Base-by-base conservation (phyloP, 1,284 basidiomycete genomes). In the Boletus smithii region DNA sequence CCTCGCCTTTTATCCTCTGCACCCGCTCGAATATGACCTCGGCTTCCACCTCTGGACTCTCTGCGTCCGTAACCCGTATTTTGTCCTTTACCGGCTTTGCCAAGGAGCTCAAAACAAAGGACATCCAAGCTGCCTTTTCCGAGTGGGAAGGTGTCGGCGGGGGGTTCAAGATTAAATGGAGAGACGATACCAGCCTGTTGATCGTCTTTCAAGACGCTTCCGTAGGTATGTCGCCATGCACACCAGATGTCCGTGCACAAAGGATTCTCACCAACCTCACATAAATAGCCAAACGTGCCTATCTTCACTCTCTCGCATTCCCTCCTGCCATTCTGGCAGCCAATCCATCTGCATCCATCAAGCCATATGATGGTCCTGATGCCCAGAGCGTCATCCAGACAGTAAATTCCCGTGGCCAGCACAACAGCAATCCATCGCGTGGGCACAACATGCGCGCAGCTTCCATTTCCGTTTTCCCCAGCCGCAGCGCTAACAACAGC, bases 111-210 rank as follows among this genome's bases (percentile, higher is more conserved):
- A 99, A 98, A 75, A 99, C 95, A 23, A 88, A 92, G 65, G 95
- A 99, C 69, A 88, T 99, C 44, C 93, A 97, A 64, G 69, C 79
- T 44, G 87, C 93, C 33, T 97, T 99, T 68, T 77, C 83, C 44
- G 91, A 94, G 35, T 98, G 89, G 81, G 94, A 97, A 61, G 79
- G 75, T 51, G 76, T 85, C 38, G 83, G 78, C 50, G 94, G 94
- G 31, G 95, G 95, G 16, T 97, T 97, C 76, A 92, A 94, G 76
- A 97, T 99, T 70, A 99, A 99, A 69, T 99, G 95, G 95, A 82
- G 86, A 58, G 93, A 99, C 69, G 95, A 99, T 69, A 94, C 91
- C 38, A 95, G 90, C 63, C 89, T 95, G 35, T 75, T 97, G 62
- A 88, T 98, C 62, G 94, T 99, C 54, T 99, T 99, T 67, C 81